Percentiles rank a stretch among this genome's conserved stretches.
Evolutionary conservation across 305 asterid species (phyloP).

Genomic region (Solanum aculeatissimum): DNA sequence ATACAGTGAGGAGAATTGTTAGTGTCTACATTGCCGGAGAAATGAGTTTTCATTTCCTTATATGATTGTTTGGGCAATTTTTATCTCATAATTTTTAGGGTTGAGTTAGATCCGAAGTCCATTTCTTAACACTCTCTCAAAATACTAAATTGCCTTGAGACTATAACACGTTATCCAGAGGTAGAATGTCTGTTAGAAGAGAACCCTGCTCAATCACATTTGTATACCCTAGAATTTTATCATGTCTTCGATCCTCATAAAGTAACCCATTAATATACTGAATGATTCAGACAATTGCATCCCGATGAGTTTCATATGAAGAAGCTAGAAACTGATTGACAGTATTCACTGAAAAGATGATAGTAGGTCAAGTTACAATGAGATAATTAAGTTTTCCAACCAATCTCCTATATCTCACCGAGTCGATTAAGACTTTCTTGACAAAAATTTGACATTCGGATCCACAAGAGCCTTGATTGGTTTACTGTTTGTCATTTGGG

Average conservation of each 20-base stretch:
- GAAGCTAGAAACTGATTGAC: background rate
- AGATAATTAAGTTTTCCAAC: background rate
- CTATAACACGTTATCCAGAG: background rate
- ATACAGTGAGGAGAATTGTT: background rate
- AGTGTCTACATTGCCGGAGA: background rate
- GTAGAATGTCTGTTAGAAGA: background rate
- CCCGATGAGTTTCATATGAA: background rate
- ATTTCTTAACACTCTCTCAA: background rate
- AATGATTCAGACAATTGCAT: background rate
- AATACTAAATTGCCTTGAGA: background rate
- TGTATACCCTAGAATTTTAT: background rate
- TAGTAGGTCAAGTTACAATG: background rate
- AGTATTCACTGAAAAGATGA: background rate
- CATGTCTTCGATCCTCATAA: background rate
- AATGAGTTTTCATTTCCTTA: background rate
- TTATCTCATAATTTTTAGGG: background rate
- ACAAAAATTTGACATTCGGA: background rate
- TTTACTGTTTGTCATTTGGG: background rate
- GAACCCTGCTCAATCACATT: background rate
- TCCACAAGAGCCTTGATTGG: background rate
- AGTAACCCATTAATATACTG: background rate
- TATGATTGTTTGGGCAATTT: background rate
- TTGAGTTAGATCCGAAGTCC: background rate
- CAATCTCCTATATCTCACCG: background rate
- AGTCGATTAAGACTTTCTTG: background rate